Conservation (phyloP, 2,329 filamentous ascomycete genomes). For the Pseudogymnoascus sp. region DNA sequence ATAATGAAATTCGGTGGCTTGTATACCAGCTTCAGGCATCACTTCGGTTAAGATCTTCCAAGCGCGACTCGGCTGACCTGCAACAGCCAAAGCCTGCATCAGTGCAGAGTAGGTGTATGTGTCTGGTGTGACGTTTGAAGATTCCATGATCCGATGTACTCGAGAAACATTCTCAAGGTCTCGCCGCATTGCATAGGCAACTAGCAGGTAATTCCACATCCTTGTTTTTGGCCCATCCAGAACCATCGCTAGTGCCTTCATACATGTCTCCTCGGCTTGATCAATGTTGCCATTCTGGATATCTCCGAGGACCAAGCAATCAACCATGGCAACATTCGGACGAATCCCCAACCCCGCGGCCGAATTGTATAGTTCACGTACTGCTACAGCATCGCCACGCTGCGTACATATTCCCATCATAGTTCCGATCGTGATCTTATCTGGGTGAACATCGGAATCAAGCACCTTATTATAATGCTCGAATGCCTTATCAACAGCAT, state of each 20-base stretch:
- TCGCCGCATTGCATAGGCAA: constrained; percentile 58
- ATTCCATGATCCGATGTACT: constrained; percentile 49
- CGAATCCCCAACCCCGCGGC: constrained; percentile 48
- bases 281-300: constrained; percentile 48
- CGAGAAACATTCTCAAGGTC: constrained; percentile 47
- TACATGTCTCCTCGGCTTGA: constrained; percentile 53
- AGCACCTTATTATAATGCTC: constrained; percentile 56
- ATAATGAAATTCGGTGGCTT: constrained; percentile 43
- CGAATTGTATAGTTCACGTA: constrained; percentile 56
- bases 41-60: constrained; percentile 43
- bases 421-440: constrained; percentile 60
- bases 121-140: constrained; percentile 43
- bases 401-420: constrained; percentile 66
- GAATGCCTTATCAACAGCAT: constrained; percentile 61
- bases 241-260: constrained; percentile 45
- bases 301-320: constrained; percentile 61
- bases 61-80: constrained; percentile 48
- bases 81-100: constrained; percentile 49
- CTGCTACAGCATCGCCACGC: constrained; percentile 65
- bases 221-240: constrained; percentile 48
- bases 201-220: constrained; percentile 74
- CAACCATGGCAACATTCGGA: constrained; percentile 51
- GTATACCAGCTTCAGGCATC: constrained; percentile 41
- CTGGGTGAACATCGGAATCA: constrained; percentile 41
- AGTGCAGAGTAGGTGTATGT: constrained; percentile 53